These are phyloP conservation scores for Eimeria sp. DNA, from an alignment of 169 alveolate species.

Conservation along the genomic window DNA sequence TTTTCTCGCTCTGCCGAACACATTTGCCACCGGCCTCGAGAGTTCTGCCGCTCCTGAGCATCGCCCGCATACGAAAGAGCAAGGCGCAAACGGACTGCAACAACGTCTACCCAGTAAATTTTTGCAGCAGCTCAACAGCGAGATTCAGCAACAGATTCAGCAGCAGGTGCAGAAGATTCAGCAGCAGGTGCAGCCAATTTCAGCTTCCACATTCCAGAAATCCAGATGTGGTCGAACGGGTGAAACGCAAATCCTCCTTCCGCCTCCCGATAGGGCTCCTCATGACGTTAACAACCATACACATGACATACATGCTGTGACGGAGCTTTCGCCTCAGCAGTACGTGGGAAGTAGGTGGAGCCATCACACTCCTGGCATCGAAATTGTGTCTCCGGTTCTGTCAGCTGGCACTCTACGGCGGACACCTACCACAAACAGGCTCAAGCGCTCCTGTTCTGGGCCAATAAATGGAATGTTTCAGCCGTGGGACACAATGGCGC, in stretches of 20 bases:
- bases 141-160: constrained; percentile 1
- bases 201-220: not conserved
- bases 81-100: not conserved
- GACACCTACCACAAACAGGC: not conserved
- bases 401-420: not conserved
- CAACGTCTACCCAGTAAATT: not conserved
- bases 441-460: constrained; percentile 58
- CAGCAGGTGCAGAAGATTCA: constrained; percentile 17
- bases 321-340: not conserved
- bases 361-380: not conserved
- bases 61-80: not conserved
- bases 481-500: not conserved
- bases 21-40: not conserved
- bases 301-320: not conserved
- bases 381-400: not conserved
- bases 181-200: constrained; percentile 35
- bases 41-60: not conserved
- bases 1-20: not conserved
- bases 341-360: not conserved
- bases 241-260: not conserved
- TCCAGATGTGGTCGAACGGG: not conserved
- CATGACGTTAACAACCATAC: not conserved
- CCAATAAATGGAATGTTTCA: constrained; percentile 27
- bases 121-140: constrained; percentile 48
- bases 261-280: not conserved